Evolutionary conservation across 768 basidiomycete genomes (phyloP).

Genomic region (Pisolithus orientalis): DNA sequence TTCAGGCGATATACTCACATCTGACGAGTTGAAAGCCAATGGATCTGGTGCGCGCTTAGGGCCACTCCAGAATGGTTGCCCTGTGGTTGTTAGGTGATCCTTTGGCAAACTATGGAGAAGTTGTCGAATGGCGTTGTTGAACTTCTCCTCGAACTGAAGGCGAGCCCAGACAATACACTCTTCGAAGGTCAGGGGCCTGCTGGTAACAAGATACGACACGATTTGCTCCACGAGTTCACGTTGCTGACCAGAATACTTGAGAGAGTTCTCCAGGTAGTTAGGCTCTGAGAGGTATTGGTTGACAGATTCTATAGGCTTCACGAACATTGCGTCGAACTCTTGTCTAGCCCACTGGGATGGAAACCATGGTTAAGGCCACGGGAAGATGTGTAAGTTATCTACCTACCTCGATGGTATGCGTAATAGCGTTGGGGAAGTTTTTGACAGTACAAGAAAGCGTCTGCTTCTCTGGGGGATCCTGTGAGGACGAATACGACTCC

Average conservation of each 20-base stretch:
- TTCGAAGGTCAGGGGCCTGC: conserved; percentile 92
- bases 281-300: conserved; percentile 97
- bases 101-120: conserved; percentile 91
- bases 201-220: conserved; percentile 79
- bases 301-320: conserved; percentile 89
- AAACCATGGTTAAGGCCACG: conserved; percentile 2
- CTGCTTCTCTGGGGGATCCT: conserved; percentile 98
- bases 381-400: background rate
- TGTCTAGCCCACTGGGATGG: conserved; percentile 78
- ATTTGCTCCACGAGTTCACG: conserved; percentile 87
- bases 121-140: conserved; percentile 89
- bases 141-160: conserved; percentile 90
- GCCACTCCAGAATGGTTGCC: conserved; percentile 98
- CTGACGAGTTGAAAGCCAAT: conserved; percentile 75
- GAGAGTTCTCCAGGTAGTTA: conserved; percentile 84
- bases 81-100: conserved; percentile 84
- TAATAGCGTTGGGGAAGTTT: conserved; percentile 97
- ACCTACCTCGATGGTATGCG: conserved; percentile 91
- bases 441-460: conserved; percentile 96
- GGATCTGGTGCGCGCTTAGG: conserved; percentile 96
- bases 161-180: conserved; percentile 98
- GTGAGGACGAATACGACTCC: conserved; percentile 95
- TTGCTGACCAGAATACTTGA: conserved; percentile 90
- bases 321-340: conserved; percentile 88
- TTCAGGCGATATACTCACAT: conserved; percentile 50